phyloP scores from a whole-genome alignment of 2,329 filamentous ascomycete species.

The Stemphylium lycopersici region DNA sequence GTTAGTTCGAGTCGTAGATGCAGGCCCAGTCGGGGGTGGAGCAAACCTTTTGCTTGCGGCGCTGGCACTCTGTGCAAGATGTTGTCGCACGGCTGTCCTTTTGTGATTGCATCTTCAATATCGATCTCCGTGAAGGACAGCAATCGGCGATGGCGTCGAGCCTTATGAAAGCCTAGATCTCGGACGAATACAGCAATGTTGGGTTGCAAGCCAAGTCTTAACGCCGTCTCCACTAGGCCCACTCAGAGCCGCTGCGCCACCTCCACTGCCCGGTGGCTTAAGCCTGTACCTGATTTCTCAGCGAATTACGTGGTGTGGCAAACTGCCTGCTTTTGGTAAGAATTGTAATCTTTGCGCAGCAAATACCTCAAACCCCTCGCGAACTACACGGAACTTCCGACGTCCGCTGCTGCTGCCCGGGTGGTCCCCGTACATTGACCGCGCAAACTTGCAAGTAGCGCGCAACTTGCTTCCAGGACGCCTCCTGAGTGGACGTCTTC shows the following conservation, averaged over 20 bases:
- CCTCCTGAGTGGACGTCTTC: too few relatives aligned
- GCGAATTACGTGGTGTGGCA: conserved; percentile 10
- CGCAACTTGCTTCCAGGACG: too few relatives aligned
- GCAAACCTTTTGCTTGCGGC: conserved; percentile 58
- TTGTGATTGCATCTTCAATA: conserved; percentile 25
- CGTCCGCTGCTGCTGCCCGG: not conserved
- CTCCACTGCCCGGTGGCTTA: conserved; percentile 6
- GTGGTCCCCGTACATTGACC: too few relatives aligned
- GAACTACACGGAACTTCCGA: not conserved
- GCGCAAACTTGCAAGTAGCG: too few relatives aligned
- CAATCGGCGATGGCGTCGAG: not conserved
- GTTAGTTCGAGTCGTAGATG: conserved; percentile 21
- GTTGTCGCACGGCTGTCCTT: conserved; percentile 34
- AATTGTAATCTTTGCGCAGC: not conserved
- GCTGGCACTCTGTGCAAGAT: conserved; percentile 57
- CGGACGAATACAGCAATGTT: conserved; percentile 7
- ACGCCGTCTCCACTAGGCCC: conserved; percentile 11
- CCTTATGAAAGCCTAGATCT: conserved; percentile 5
- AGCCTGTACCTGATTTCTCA: conserved; percentile 2
- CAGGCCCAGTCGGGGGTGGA: conserved; percentile 9
- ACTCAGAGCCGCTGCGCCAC: conserved; percentile 10
- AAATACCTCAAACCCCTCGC: not conserved
- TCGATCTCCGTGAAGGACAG: not conserved
- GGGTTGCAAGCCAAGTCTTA: conserved; percentile 1
- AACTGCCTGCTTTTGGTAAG: not conserved